Evolutionary conservation across 768 basidiomycete species (phyloP).

Genomic region (Filobasidium wieringae): DNA sequence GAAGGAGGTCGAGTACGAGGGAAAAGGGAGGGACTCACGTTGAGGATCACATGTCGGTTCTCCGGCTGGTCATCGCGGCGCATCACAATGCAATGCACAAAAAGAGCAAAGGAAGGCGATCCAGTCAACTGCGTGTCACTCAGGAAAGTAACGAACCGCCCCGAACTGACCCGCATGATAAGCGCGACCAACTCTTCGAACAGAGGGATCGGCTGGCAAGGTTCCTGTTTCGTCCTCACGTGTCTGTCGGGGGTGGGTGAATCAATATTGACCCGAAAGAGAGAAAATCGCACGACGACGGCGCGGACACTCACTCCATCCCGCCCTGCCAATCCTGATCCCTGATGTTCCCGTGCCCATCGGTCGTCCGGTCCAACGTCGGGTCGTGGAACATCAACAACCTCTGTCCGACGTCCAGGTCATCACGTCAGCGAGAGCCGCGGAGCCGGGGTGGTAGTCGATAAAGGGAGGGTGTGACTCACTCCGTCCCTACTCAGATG

Average conservation of each 20-base stretch:
- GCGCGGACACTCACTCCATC: slow-evolving; percentile 29
- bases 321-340: slow-evolving; percentile 35
- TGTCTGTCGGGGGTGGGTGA: slow-evolving; percentile 20
- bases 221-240: slow-evolving; percentile 35
- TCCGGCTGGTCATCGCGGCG: slow-evolving; percentile 22
- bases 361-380: slow-evolving; percentile 37
- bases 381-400: slow-evolving; percentile 41
- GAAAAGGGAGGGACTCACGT: slow-evolving; percentile 19
- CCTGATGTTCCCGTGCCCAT: slow-evolving; percentile 35
- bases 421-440: background rate
- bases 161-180: slow-evolving; percentile 33
- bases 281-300: background rate
- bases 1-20: background rate
- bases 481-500: slow-evolving; percentile 34
- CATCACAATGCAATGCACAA: no score
- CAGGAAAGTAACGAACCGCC: background rate
- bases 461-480: background rate
- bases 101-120: background rate
- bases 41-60: slow-evolving; percentile 36
- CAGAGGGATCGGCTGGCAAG: slow-evolving; percentile 38
- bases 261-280: background rate
- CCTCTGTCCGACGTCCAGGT: background rate
- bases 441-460: background rate
- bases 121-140: background rate
- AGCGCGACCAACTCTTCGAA: slow-evolving; percentile 37